A percentile compares a stretch with the other conserved stretches of the same genome.
phyloP scores from a whole-genome alignment of 2,329 filamentous ascomycete genomes.

The Sphaerulina vaccinii region DNA sequence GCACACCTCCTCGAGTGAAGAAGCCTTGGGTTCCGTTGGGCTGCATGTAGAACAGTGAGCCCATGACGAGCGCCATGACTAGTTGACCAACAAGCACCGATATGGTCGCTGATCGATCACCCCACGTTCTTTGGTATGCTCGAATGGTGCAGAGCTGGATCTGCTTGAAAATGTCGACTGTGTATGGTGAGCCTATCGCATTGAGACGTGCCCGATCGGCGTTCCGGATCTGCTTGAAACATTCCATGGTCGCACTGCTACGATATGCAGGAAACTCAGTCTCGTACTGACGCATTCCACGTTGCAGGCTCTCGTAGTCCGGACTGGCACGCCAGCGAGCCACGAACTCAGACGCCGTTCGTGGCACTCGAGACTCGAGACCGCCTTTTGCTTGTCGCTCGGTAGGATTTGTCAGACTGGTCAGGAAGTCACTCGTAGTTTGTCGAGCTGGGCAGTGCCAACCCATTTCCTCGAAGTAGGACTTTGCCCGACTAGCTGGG shows the following conservation, averaged over 20 bases:
- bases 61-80: conserved; percentile 60
- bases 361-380: conserved; percentile 61
- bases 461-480: conserved; percentile 67
- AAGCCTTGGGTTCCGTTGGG: conserved; percentile 53
- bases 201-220: too few relatives aligned
- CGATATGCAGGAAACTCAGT: conserved; percentile 43
- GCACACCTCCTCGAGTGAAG: conserved; percentile 54
- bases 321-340: conserved; percentile 49
- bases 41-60: conserved; percentile 59
- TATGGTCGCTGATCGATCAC: conserved; percentile 3
- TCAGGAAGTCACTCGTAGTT: conserved; percentile 69
- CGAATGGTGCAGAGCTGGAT: conserved; percentile 70
- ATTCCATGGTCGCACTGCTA: conserved; percentile 44
- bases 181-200: conserved; percentile 88
- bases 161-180: conserved; percentile 73
- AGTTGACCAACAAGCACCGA: conserved; percentile 67
- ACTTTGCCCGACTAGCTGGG: conserved; percentile 56
- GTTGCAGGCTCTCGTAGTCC: conserved; percentile 45
- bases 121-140: conserved; percentile 1
- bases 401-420: conserved; percentile 63
- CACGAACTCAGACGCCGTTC: conserved; percentile 69
- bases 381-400: conserved; percentile 59
- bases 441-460: conserved; percentile 66
- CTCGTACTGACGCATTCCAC: conserved; percentile 55
- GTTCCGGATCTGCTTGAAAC: conserved; percentile 52